Evolutionary conservation across 441 rosid species (phyloP), one percentile per base, ranked within the genome.

Genomic region (Populus trichocarpa): DNA sequence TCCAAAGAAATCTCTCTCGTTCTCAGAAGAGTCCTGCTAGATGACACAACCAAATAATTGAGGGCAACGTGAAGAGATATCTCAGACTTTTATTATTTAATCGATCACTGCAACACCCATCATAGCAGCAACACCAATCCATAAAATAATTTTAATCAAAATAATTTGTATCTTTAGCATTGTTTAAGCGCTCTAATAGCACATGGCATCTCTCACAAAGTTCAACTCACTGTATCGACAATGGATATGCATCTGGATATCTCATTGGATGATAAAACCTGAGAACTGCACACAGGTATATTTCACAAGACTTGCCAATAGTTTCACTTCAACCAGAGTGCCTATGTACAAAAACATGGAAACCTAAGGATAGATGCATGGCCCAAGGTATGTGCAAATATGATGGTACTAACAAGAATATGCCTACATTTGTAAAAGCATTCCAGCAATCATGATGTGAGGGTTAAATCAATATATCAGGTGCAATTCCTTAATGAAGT

Each of bases 1-100:
- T 12, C 53, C 53, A 12, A 3, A 36, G 40, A 36, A 36, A 28
- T 28, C 1, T 46, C 78, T 85, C 85, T 8, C 92, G 84, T 13
- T 46, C 16, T 46, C 16, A 46, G 14, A 18, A 80, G 81, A 73
- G 70, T 84, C 96, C 99, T 93, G 94, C 76, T 30, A 78, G 40
- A 80, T 30, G 32, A 30, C 40, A 6, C 2, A 38, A 38, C 53
- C 22, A 40, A 46, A 20, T 6, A 46, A 8, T 50, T 33, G 33
- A 53, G 59, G 36, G 23, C 18, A 50, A 30, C 11, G 7, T 13
- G 16, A 30, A 30, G 32, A 18, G 32, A 30, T 30, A 30, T 30
- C 32, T 30, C 32, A 30, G 32, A 30, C 32, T 4, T 0, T 38
- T 14, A 46, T 14, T 14, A 46, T 46, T 46, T 46, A 14, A 46